Evolutionary conservation across 2,329 filamentous ascomycete genomes (phyloP), one percentile per base, ranked within the genome.

Genomic region (Pseudohalonectria lignicola): DNA sequence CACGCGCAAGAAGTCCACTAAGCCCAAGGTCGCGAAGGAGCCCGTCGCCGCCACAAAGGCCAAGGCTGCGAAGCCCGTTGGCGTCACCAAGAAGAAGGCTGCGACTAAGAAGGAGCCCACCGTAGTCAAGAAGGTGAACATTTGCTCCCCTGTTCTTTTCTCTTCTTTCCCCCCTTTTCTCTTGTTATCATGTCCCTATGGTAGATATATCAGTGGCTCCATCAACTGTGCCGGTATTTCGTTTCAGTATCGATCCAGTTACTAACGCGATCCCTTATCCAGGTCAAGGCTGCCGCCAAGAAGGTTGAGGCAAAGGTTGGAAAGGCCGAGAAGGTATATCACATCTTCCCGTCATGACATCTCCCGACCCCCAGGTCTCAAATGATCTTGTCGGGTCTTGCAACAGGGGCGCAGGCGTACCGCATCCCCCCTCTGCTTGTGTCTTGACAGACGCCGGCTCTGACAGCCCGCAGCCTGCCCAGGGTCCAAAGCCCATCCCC

Each of bases 31-130:
- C n/a, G 35, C 43, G n/a, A 33, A 39, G 29, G 37, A 47, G 26
- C 43, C 43, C 10, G 49, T 54, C 26, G 43, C 43, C 17, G 44
- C 44, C 34, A 29, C 42, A 11, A 37, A 47, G 26, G 44, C 43
- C 10, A 49, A 54, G 29, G 48, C 47, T 21, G 47, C 52, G 16
- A 59, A 56, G 44, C 52, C 57, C 13, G 41, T 49, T 11, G 56
- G 55, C 31, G 53, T 56, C 18, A 52, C 51, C 32, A 65, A 63
- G 54, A 64, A 60, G 51, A 54, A 52, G 39, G 49, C 46, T 17
- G 45, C 54, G 36, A 48, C 56, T 33, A 59, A 57, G 52, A 62
- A 59, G 49, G 53, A 59, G 21, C 46, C 49, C 21, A 44, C 44
- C 8, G 54, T 43, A 7, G 53, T 40, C 5, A 52, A 50, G 37